phyloP scores from a whole-genome alignment of 805 yeast species.

The Scheffersomyces lignosus region DNA sequence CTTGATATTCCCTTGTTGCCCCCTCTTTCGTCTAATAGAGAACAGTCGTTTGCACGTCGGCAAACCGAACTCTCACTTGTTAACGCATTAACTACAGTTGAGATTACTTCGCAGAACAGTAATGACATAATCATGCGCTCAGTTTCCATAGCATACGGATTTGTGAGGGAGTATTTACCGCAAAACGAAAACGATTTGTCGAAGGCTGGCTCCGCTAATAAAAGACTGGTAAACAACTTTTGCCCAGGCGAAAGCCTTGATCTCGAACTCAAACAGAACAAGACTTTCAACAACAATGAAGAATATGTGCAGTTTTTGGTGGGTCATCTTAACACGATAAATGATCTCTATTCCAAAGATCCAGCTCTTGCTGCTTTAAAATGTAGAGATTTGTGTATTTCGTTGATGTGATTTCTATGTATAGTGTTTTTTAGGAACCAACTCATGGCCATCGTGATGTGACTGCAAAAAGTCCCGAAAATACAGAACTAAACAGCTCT shows the following conservation, averaged over 20 bases:
- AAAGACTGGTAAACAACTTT: too few species aligned
- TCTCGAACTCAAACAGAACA: too few species aligned
- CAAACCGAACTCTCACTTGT: constrained; percentile 34
- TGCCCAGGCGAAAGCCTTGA: too few species aligned
- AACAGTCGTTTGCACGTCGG: constrained; percentile 32
- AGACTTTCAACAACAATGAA: constrained; percentile 4
- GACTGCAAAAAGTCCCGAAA: too few species aligned
- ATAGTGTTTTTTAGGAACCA: too few species aligned
- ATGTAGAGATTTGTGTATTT: constrained; percentile 11
- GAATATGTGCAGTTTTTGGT: constrained; percentile 13
- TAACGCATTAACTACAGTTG: constrained; percentile 11
- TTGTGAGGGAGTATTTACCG: constrained; percentile 9
- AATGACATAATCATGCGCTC: constrained; percentile 7
- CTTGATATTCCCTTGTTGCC: constrained; percentile 27
- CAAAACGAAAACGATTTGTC: too few species aligned
- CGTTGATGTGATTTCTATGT: too few species aligned
- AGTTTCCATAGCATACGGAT: constrained; percentile 11
- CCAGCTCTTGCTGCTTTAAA: constrained; percentile 5
- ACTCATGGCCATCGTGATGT: too few species aligned
- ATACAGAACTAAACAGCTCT: too few species aligned
- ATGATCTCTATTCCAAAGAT: constrained; percentile 6
- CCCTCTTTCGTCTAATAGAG: constrained; percentile 34
- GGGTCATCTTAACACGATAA: constrained; percentile 9
- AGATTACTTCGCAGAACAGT: constrained; percentile 1
- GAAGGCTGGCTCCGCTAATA: too few species aligned